Evolutionary conservation across 257 asterid genomes (phyloP).

Genomic region (Ajuga chamaepitys): DNA sequence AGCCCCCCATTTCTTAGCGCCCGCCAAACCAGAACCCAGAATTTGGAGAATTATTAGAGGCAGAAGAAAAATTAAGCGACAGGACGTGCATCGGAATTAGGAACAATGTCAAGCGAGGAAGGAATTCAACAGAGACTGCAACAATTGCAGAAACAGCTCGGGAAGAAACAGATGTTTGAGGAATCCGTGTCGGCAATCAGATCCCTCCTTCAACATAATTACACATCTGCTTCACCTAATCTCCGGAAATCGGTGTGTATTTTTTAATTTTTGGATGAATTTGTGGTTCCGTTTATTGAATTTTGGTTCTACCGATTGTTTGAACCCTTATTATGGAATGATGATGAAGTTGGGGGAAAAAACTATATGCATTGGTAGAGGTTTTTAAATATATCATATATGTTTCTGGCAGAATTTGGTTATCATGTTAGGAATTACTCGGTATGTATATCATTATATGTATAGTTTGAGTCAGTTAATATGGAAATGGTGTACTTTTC

Average conservation of each 20-base stretch:
- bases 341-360: neutral
- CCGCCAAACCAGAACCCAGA: neutral
- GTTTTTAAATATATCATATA: neutral
- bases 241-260: constrained; percentile 53
- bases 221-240: constrained; percentile 67
- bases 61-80: neutral
- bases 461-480: neutral
- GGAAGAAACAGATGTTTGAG: constrained; percentile 74
- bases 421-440: neutral
- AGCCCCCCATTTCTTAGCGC: neutral
- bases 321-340: neutral
- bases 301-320: neutral
- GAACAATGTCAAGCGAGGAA: constrained; percentile 39
- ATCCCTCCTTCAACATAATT: constrained; percentile 65
- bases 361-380: neutral
- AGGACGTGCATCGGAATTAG: neutral
- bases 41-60: neutral
- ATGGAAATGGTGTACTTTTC: neutral
- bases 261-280: neutral
- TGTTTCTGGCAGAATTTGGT: neutral
- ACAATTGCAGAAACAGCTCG: constrained; percentile 72
- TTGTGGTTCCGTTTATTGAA: neutral
- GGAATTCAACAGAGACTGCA: constrained; percentile 49
- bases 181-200: constrained; percentile 58
- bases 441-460: neutral